Conservation (phyloP, 257 asterid species). For the Paraleonurus japonicus region DNA sequence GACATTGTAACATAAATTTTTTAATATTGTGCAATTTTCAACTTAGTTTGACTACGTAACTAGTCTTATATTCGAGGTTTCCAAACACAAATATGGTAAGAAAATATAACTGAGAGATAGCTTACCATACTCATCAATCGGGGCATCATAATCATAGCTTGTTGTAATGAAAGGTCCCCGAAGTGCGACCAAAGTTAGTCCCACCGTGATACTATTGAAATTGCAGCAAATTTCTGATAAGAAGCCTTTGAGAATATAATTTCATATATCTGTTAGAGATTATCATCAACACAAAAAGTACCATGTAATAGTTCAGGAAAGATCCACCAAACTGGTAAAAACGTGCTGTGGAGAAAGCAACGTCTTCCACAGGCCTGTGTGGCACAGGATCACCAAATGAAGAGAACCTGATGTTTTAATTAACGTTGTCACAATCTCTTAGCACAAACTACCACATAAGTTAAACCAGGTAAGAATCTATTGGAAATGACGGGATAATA, state of each 20-base stretch:
- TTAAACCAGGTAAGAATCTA: slow-evolving; percentile 40
- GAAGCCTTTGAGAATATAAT: slow-evolving; percentile 57
- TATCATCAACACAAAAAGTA: slow-evolving; percentile 21
- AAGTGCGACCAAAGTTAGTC: slow-evolving; percentile 78
- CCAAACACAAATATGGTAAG: neutral
- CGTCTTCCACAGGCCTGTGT: slow-evolving; percentile 78
- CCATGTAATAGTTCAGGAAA: slow-evolving; percentile 94
- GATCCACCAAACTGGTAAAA: slow-evolving; percentile 95
- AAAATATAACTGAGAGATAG: slow-evolving; percentile 39
- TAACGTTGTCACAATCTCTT: slow-evolving; percentile 10
- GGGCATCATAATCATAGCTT: slow-evolving; percentile 94
- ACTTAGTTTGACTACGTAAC: neutral
- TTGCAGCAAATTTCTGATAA: slow-evolving; percentile 33
- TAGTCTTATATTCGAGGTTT: neutral
- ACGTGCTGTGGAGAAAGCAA: slow-evolving; percentile 87
- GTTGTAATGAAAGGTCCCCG: slow-evolving; percentile 90
- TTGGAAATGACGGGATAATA: slow-evolving; percentile 29
- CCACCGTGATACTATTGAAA: slow-evolving; percentile 84
- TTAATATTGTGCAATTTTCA: neutral
- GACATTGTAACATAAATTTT: neutral
- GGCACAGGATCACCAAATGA: slow-evolving; percentile 75
- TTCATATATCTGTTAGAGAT: slow-evolving; percentile 50
- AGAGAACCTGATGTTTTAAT: slow-evolving; percentile 55
- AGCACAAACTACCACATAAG: neutral
- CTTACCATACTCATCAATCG: slow-evolving; percentile 85